Conservation (phyloP, 164 flowering plant species). For the Annona cherimola region DNA sequence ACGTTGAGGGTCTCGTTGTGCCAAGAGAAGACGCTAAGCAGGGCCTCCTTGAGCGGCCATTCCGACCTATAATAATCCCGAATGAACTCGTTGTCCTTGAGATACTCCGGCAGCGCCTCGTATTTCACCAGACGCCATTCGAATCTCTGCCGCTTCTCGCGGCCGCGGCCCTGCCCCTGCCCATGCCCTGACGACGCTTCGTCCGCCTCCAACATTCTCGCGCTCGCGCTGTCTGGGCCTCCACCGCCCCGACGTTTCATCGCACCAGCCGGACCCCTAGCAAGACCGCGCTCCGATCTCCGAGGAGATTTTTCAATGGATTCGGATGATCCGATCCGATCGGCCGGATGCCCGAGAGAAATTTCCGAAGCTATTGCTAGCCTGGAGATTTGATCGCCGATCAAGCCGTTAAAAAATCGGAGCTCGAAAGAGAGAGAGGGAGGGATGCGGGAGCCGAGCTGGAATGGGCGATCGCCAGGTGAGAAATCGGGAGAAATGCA, state of each 20-base stretch:
- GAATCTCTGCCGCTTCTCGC: constrained; percentile 19
- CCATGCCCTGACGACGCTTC: not conserved
- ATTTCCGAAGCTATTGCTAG: not conserved
- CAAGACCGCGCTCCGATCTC: not conserved
- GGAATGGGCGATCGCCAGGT: too few species aligned
- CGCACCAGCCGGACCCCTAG: not conserved
- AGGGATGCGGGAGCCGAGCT: not conserved
- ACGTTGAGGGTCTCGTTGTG: constrained; percentile 93
- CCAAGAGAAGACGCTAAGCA: constrained; percentile 64
- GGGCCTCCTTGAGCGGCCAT: constrained; percentile 77
- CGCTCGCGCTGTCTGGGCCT: not conserved
- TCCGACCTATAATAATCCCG: constrained; percentile 71
- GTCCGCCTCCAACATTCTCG: not conserved
- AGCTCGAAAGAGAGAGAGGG: not conserved
- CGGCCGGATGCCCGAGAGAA: too few species aligned
- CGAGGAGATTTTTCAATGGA: not conserved
- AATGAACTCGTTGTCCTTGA: constrained; percentile 86
- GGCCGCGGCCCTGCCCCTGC: not conserved
- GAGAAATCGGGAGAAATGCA: too few species aligned
- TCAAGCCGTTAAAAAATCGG: not conserved
- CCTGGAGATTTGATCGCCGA: not conserved
- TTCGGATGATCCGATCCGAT: not conserved
- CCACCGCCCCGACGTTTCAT: not conserved
- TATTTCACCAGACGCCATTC: constrained; percentile 53
- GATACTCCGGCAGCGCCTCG: constrained; percentile 71